Evolutionary conservation across 2,329 filamentous ascomycete species (phyloP).

Genomic region (Penicillium sumatraense): DNA sequence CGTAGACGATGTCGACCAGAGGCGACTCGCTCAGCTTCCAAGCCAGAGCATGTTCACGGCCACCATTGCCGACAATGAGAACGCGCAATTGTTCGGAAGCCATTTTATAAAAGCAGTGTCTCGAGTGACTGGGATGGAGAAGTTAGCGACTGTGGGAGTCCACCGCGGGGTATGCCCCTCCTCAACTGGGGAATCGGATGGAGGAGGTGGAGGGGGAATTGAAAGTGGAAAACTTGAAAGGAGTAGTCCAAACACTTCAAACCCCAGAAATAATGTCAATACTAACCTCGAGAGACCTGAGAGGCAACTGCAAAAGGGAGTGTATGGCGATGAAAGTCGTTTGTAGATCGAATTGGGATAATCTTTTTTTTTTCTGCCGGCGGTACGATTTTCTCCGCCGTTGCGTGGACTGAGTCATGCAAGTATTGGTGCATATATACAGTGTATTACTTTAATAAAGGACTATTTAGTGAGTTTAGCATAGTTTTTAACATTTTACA

Average conservation of each 20-base stretch:
- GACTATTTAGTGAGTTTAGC: too few species aligned
- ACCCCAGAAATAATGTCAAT: too few species aligned
- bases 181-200: not conserved
- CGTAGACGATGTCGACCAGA: slow-evolving; percentile 73
- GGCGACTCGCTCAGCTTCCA: slow-evolving; percentile 91
- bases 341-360: slow-evolving; percentile 12
- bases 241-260: too few species aligned
- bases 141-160: slow-evolving; percentile 25
- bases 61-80: slow-evolving; percentile 90
- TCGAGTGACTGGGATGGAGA: slow-evolving; percentile 26
- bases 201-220: not conserved
- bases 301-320: slow-evolving; percentile 25
- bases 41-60: slow-evolving; percentile 89
- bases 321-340: slow-evolving; percentile 13
- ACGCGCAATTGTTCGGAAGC: slow-evolving; percentile 63
- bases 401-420: slow-evolving; percentile 4
- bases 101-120: slow-evolving; percentile 36
- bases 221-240: not conserved
- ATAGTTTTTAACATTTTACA: too few species aligned
- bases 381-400: slow-evolving; percentile 28
- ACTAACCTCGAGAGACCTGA: slow-evolving; percentile 30
- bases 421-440: too few species aligned
- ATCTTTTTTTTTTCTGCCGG: slow-evolving; percentile 34
- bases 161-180: slow-evolving; percentile 30
- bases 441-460: too few species aligned